phyloP scores from a whole-genome alignment of 257 asterid species.

The Verbascum thapsus region DNA sequence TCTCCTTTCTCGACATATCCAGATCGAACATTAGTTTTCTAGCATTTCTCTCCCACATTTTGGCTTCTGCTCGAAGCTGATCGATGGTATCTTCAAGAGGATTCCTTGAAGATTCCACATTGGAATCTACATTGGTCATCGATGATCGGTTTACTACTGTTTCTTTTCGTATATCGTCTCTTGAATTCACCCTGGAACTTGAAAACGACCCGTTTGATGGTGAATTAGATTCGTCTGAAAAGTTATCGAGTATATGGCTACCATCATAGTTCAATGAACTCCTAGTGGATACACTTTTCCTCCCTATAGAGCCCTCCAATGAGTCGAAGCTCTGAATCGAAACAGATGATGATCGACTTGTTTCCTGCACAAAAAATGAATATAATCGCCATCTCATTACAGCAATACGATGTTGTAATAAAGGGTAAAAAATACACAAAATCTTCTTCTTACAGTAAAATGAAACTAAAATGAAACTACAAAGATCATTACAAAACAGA shows the following conservation, averaged over 20 bases:
- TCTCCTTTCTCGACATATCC: constrained; percentile 64
- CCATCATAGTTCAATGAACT: constrained; percentile 36
- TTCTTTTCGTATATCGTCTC: constrained; percentile 42
- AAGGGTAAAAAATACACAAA: too few relatives aligned
- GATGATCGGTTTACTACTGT: constrained; percentile 41
- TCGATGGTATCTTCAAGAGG: constrained; percentile 68
- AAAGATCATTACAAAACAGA: neutral
- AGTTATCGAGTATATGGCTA: constrained; percentile 40
- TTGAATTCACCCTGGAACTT: constrained; percentile 34
- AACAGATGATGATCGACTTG: constrained; percentile 44
- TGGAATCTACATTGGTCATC: too few relatives aligned
- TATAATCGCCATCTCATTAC: too few relatives aligned
- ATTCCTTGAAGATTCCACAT: constrained; percentile 46
- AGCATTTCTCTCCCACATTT: constrained; percentile 97
- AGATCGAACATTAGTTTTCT: constrained; percentile 76
- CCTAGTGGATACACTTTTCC: constrained; percentile 28
- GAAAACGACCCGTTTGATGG: constrained; percentile 45
- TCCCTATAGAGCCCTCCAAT: constrained; percentile 36
- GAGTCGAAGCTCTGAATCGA: constrained; percentile 37
- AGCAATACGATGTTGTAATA: too few relatives aligned
- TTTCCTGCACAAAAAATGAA: constrained; percentile 48
- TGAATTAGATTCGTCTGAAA: constrained; percentile 39
- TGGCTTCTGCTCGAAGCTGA: constrained; percentile 85
- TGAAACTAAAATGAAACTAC: too few relatives aligned
- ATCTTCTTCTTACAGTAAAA: too few relatives aligned